Evolutionary conservation across 2,329 filamentous ascomycete species (phyloP), one percentile per base, ranked within the genome.

Genomic region (Aaosphaeria arxii): DNA sequence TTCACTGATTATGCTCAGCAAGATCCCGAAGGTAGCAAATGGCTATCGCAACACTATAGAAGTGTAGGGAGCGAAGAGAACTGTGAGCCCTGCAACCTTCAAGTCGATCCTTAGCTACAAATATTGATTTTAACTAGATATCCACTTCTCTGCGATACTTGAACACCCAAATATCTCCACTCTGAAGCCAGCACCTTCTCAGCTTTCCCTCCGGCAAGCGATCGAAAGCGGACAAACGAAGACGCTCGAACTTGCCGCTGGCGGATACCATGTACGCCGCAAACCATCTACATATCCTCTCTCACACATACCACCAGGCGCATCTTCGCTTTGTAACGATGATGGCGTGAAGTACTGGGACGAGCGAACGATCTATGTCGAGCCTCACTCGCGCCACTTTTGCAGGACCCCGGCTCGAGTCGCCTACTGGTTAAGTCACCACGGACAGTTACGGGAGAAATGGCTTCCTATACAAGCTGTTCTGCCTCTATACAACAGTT

Each of bases 1-100:
- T 68, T 70, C 45, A 64, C 62, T 46, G 65, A 69, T 44, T 69
- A 69, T 45, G 67, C 67, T n/a, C 61, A 60, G 42, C 62, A 69
- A 30, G 58, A 69, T 33, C 45, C 58, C 11, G 40, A 49, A 38
- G 52, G 59, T 13, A 46, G 53, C 4, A 49, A 39, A 38, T 69
- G 66, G 66, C 54, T 70, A 5, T 50, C 55, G 24, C 45, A 58
- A 13, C 59, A 45, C 11, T 59, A 64, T 43, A 55, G 64, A 31
- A 50, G 32, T 4, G 48, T 66, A 3, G 57, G 64, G 30, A 58
- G 50, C 6, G 56, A 59, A 43, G 52, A 58, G 5, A 56, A 58
- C 7, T 70, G 65, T 64, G 53, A 1, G 48, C 49, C 7, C 13
- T 30, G 11, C 6, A 9, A 11, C 17, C 17, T 24, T 24, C 17